Evolutionary conservation across 768 basidiomycete species (phyloP).

Genomic region (Termitomyces sp.): DNA sequence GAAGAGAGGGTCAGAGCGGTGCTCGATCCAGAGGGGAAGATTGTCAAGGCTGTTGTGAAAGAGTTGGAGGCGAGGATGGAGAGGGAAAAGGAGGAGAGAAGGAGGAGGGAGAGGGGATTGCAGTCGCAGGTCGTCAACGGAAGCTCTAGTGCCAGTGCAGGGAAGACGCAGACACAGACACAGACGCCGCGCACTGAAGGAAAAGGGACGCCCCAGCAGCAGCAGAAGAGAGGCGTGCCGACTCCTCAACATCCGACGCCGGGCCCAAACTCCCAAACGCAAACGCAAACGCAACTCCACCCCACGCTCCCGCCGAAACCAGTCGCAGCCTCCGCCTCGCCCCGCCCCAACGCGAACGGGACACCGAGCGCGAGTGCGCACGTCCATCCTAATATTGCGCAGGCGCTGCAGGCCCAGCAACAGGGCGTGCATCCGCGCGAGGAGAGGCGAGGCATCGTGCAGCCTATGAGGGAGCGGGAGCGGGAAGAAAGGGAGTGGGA

Average conservation of each 20-base stretch:
- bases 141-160: neutral
- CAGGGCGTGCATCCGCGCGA: conserved; percentile 7
- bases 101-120: conserved; percentile 23
- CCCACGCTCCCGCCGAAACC: conserved; percentile 14
- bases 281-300: neutral
- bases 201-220: neutral
- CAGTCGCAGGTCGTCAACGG: neutral
- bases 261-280: neutral
- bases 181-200: neutral
- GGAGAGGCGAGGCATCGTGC: neutral
- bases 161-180: neutral
- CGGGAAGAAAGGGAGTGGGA: conserved; percentile 10
- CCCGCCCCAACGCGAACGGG: neutral
- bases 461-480: conserved; percentile 10
- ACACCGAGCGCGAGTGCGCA: neutral
- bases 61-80: conserved; percentile 56
- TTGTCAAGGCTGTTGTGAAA: conserved; percentile 58
- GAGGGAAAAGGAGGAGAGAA: conserved; percentile 42
- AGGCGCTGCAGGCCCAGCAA: neutral
- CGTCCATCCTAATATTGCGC: conserved; percentile 1
- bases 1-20: conserved; percentile 67
- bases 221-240: neutral
- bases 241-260: neutral
- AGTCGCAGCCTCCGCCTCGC: neutral
- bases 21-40: conserved; percentile 70